phyloP scores from a whole-genome alignment of 2,329 filamentous ascomycete genomes.

The Colletotrichum sp. region DNA sequence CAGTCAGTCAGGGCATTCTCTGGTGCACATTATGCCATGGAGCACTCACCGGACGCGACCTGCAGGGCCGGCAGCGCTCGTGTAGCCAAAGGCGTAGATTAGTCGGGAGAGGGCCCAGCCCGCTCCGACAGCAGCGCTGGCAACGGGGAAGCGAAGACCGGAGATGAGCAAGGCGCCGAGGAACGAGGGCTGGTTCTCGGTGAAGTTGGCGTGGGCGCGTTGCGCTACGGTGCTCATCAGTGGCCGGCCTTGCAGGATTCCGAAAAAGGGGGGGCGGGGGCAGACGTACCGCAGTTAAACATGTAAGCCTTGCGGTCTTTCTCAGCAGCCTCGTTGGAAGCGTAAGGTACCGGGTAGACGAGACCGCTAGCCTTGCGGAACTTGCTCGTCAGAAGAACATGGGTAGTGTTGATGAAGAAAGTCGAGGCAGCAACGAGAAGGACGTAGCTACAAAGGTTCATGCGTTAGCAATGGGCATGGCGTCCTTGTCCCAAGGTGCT shows the following conservation, averaged over 20 bases:
- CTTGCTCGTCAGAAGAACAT: slow-evolving; percentile 49
- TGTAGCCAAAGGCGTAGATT: slow-evolving; percentile 63
- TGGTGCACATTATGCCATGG: background rate
- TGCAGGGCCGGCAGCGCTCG: slow-evolving; percentile 47
- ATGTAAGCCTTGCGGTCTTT: slow-evolving; percentile 58
- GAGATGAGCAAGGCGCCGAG: slow-evolving; percentile 59
- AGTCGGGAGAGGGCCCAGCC: slow-evolving; percentile 58
- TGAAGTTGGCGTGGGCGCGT: slow-evolving; percentile 67
- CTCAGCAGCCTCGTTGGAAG: slow-evolving; percentile 55
- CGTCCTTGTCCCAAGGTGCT: background rate
- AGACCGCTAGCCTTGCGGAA: slow-evolving; percentile 59
- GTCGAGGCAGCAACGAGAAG: slow-evolving; percentile 61
- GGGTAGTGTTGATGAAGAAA: slow-evolving; percentile 62
- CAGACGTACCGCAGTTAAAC: slow-evolving; percentile 66
- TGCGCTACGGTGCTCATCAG: slow-evolving; percentile 46
- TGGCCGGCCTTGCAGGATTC: background rate
- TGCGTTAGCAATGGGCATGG: background rate
- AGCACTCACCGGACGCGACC: slow-evolving; percentile 45
- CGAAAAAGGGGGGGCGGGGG: background rate
- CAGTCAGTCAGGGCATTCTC: background rate
- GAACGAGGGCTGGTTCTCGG: slow-evolving; percentile 63
- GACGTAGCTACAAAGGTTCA: slow-evolving; percentile 58
- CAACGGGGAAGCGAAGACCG: slow-evolving; percentile 59
- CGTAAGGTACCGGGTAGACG: slow-evolving; percentile 63
- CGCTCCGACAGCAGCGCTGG: slow-evolving; percentile 53